Percentiles rank a stretch among this genome's conserved stretches.
These are phyloP conservation scores for Wickerhamomyces bisporus DNA, from an alignment of 805 yeast species.

Conservation along the genomic window DNA sequence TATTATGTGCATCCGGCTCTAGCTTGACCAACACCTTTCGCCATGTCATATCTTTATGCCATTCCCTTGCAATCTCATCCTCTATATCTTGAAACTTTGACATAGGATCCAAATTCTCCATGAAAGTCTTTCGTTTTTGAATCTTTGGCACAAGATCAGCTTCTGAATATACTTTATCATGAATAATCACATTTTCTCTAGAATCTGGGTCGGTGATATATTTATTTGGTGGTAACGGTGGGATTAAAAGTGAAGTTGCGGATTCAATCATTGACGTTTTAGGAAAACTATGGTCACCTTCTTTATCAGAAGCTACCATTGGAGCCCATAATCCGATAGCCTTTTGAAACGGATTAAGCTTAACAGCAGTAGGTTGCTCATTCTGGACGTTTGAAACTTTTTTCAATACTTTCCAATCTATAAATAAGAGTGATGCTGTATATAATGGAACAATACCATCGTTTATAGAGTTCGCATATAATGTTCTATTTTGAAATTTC, in stretches of 20 bases:
- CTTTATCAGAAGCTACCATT: conserved; percentile 11
- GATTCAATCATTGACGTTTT: conserved; percentile 66
- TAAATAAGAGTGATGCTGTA: conserved; percentile 60
- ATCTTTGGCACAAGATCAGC: conserved; percentile 38
- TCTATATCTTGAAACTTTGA: conserved; percentile 45
- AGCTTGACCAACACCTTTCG: conserved; percentile 63
- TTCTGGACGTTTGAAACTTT: conserved; percentile 10
- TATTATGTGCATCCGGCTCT: conserved; percentile 74
- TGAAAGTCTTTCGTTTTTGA: conserved; percentile 20
- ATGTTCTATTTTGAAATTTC: conserved; percentile 56
- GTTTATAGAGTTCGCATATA: conserved; percentile 70
- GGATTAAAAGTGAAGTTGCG: conserved; percentile 59
- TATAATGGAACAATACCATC: conserved; percentile 82
- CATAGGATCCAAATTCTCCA: conserved; percentile 27
- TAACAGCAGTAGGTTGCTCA: neutral
- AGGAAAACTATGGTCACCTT: conserved; percentile 37
- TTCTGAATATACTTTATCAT: conserved; percentile 59
- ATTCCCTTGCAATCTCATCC: conserved; percentile 62
- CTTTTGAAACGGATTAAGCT: conserved; percentile 43
- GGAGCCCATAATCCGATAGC: conserved; percentile 41
- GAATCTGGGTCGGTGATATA: conserved; percentile 60
- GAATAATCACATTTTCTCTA: conserved; percentile 55
- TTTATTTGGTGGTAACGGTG: conserved; percentile 61
- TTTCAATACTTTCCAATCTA: conserved; percentile 42
- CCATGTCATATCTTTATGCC: conserved; percentile 68